Evolutionary conservation across 208 protist species (phyloP), one percentile per base, ranked within the genome.

Genomic region (Vickermania ingenoplastis): DNA sequence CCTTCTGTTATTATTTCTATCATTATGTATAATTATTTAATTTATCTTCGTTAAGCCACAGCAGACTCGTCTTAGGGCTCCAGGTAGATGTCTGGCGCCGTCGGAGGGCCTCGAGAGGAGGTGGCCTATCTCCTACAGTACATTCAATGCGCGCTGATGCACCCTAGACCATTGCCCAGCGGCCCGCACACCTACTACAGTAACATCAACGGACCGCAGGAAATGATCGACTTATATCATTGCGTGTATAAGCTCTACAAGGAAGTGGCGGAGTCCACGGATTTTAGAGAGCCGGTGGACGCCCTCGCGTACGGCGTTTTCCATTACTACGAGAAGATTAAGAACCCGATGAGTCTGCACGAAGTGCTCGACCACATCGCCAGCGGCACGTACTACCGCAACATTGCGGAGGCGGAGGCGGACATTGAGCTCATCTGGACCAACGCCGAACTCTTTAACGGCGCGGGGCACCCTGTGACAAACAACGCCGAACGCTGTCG

Each of bases 241-340:
- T 86, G 79, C 61, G 58, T 92, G 0, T 89, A 81, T 55, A 83
- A 84, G 51, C 73, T 93, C 0, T 93, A 93, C 73, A 80, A 61
- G 14, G 75, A 86, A 57, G 81, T 86, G 62, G 69, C 66, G 53
- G 69, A 71, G 48, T 84, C 82, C 1, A 73, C 70, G 23, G 56
- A 65, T 55, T 92, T 92, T 50, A 64, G 79, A 21, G 81, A 92
- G 60, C 86, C 86, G n/a, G 86, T 92, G 23, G 77, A 92, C 65
- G 86, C 86, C 11, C 65, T 92, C 3, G 55, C 68, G 49, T 62
- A 79, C 21, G 73, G 73, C 2, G 69, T 83, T 13, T 87, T 79
- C 49, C 75, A 74, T 59, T 92, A 92, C 71, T 92, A 90, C 65
- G 68, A 72, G 13, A 61, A 75, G 4, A 70, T 92, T 1, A 76